Percentiles rank a stretch among this genome's conserved stretches.
Evolutionary conservation across 139 green algal species (phyloP).

Genomic region (Chlamydomonas incerta): DNA sequence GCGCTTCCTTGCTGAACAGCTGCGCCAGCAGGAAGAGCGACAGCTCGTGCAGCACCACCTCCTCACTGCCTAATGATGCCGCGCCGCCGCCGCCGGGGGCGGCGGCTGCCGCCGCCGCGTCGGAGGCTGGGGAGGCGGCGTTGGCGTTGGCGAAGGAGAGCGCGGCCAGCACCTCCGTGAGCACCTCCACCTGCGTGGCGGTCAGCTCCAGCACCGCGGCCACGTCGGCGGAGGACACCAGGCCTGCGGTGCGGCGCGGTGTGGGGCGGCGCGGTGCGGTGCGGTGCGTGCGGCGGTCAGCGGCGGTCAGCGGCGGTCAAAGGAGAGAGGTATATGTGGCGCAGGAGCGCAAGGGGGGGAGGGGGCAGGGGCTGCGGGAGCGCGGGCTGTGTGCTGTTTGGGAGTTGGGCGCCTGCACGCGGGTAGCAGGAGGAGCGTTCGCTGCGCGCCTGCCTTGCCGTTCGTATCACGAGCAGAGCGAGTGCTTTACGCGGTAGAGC

Average conservation of each 20-base stretch:
- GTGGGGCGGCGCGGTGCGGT: no score
- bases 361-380: no score
- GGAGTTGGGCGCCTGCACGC: no score
- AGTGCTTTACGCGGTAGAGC: no score
- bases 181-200: constrained; percentile 50
- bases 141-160: constrained; percentile 40
- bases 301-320: no score
- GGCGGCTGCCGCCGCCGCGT: neutral
- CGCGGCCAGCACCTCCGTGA: constrained; percentile 44
- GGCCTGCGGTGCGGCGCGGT: constrained; percentile 35
- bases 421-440: no score
- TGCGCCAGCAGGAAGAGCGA: constrained; percentile 80
- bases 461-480: no score
- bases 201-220: constrained; percentile 52
- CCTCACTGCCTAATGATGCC: constrained; percentile 6
- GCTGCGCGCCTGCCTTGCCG: no score
- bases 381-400: no score
- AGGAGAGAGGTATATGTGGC: no score
- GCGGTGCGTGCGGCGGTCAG: no score
- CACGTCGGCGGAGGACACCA: constrained; percentile 31
- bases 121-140: neutral
- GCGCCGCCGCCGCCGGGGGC: neutral
- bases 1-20: constrained; percentile 73
- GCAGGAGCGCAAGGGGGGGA: no score
- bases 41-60: constrained; percentile 71